Evolutionary conservation across 495 filamentous ascomycete species (phyloP), one percentile per base, ranked within the genome.

Genomic region (Chaetomium cochliodes): DNA sequence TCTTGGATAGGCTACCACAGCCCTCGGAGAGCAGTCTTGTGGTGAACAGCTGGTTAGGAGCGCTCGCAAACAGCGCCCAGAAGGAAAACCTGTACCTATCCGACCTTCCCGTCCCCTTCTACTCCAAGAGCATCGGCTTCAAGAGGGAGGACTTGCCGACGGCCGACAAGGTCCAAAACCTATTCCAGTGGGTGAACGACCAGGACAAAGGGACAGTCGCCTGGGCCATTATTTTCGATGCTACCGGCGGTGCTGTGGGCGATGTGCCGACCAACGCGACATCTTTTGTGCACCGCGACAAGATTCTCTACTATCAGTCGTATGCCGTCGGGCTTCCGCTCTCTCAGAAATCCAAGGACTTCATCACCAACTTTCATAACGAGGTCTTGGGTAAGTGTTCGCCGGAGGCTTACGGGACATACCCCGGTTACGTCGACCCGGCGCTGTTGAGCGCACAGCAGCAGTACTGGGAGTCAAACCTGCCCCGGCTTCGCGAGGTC

Each of bases 361-460:
- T 87, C 59, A 71, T 89, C 59, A 69, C 73, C 23, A 78, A 77
- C 0, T 70, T 89, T 23, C 81, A 86, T 59, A 63, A 76, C 4
- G 73, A 70, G 46, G 69, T 81, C 16, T 42, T 69, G 12, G 58
- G 66, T 7, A 59, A 60, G 7, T 61, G 83, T 22, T 69, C 72
- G 0, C 23, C 71, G 0, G 71, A 75, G 5, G 68, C 72, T 0
- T 79, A 82, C 57, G 77, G 74, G 2, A 86, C 84, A 0, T 93
- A 92, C 74, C 80, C 88, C 0, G 90, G 90, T 22, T 92, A 92
- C 69, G 83, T 91, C 6, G 90, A 93, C 72, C 85, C 87, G 1
- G 75, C 72, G 5, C 66, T 90, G 62, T 70, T 69, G 30, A 69
- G 79, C 26, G 80, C 84, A 0, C 82, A 83, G 59, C 62, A 71